These are phyloP conservation scores for Fusarium sp. DNA, from an alignment of 2,329 filamentous ascomycete species.

Conservation along the genomic window DNA sequence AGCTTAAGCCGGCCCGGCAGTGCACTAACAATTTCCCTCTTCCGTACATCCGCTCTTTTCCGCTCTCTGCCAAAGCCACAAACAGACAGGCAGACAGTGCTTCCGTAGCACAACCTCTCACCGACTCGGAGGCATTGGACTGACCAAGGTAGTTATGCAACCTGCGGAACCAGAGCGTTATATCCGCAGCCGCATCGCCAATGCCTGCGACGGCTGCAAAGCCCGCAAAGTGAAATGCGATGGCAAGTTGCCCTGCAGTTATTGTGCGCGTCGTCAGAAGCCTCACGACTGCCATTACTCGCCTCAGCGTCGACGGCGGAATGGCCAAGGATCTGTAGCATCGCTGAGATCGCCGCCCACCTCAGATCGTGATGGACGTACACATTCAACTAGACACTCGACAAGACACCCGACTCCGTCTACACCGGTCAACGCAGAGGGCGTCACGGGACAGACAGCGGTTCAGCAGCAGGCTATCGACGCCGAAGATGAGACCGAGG, in stretches of 20 bases:
- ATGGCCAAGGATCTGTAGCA: constrained; percentile 34
- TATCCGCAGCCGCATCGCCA: constrained; percentile 59
- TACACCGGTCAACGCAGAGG: constrained; percentile 17
- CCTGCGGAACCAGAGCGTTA: constrained; percentile 41
- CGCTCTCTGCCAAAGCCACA: neutral
- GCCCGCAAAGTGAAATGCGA: constrained; percentile 67
- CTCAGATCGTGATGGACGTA: constrained; percentile 29
- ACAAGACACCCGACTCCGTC: constrained; percentile 33
- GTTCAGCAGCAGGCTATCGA: constrained; percentile 23
- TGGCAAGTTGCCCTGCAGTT: constrained; percentile 63
- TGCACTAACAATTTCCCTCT: constrained; percentile 35
- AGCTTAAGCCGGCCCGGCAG: constrained; percentile 25
- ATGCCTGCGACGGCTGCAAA: constrained; percentile 67
- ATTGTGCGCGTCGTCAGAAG: constrained; percentile 59
- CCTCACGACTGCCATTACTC: constrained; percentile 61
- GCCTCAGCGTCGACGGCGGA: constrained; percentile 54
- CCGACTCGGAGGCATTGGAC: neutral
- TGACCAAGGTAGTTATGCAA: constrained; percentile 24
- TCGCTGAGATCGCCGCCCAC: constrained; percentile 35
- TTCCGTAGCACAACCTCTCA: constrained; percentile 33
- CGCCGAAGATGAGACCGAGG: constrained; percentile 64
- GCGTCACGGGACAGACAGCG: constrained; percentile 3
- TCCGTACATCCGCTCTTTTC: constrained; percentile 36
- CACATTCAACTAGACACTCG: constrained; percentile 15
- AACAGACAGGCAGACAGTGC: constrained; percentile 17